Conservation (phyloP, 768 basidiomycete genomes). For the Tylopilus subfusipes region DNA sequence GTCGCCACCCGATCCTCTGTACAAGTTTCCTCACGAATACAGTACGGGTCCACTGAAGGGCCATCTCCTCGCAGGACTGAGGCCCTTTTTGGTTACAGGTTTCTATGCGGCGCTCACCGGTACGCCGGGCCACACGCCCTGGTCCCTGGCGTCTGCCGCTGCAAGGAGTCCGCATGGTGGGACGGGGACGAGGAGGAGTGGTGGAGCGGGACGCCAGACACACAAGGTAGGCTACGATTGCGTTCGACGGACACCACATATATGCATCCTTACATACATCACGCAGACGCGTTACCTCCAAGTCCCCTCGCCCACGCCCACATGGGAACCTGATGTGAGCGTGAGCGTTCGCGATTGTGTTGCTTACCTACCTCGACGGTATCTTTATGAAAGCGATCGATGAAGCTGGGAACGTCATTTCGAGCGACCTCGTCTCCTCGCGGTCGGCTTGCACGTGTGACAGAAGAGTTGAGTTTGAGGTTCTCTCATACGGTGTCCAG, state of each 20-base stretch:
- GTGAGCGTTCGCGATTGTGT: background rate
- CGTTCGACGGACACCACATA: background rate
- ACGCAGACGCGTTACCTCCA: constrained; percentile 12
- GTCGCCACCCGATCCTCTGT: constrained; percentile 25
- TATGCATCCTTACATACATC: background rate
- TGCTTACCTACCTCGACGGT: background rate
- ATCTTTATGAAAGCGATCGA: constrained; percentile 1
- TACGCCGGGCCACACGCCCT: constrained; percentile 17
- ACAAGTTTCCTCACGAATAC: constrained; percentile 24
- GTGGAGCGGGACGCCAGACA: background rate
- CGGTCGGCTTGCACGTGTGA: constrained; percentile 12
- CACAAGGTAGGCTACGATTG: background rate
- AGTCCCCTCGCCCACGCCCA: constrained; percentile 11
- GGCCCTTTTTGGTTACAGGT: constrained; percentile 8
- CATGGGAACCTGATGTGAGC: constrained; percentile 14
- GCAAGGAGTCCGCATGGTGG: background rate
- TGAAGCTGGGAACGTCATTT: constrained; percentile 4
- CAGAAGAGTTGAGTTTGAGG: constrained; percentile 18
- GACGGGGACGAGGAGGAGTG: background rate
- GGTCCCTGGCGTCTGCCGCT: background rate
- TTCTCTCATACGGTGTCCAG: background rate
- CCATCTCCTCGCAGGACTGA: background rate
- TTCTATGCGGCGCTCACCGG: constrained; percentile 22
- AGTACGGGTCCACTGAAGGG: constrained; percentile 7
- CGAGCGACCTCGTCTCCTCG: constrained; percentile 12